phyloP scores from a whole-genome alignment of 139 green algal genomes.

The Ostreobium quekettii region DNA sequence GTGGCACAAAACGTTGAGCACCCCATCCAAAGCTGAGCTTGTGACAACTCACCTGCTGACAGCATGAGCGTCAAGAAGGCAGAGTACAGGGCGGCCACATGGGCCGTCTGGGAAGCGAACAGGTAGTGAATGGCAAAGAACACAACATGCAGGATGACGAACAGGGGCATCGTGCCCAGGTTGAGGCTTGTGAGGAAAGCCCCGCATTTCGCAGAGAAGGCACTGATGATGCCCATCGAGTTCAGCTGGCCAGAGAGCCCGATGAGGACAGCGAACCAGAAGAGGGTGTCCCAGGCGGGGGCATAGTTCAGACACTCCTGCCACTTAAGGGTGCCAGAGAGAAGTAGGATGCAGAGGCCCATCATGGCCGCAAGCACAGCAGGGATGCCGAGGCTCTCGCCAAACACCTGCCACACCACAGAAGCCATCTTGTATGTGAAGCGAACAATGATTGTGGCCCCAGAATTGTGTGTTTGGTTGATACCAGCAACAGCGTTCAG shows the following conservation, averaged over 20 bases:
- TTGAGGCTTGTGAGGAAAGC: conserved; percentile 42
- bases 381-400: conserved; percentile 58
- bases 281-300: conserved; percentile 93
- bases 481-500: too few species aligned
- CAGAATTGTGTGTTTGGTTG: too few species aligned
- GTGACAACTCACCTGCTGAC: conserved; percentile 51
- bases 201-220: conserved; percentile 50
- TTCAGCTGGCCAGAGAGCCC: conserved; percentile 76
- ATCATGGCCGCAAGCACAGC: conserved; percentile 90
- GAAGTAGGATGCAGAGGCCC: conserved; percentile 80
- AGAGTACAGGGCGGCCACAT: conserved; percentile 88
- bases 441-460: too few species aligned
- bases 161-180: conserved; percentile 69
- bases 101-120: conserved; percentile 91
- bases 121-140: conserved; percentile 96
- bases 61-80: conserved; percentile 95
- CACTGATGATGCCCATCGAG: conserved; percentile 56
- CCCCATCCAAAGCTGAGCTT: too few species aligned
- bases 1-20: too few species aligned
- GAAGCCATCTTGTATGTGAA: too few species aligned
- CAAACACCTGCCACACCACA: too few species aligned
- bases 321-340: conserved; percentile 79
- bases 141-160: conserved; percentile 67
- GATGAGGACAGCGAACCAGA: conserved; percentile 85
- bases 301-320: conserved; percentile 87